Evolutionary conservation across 2,329 filamentous ascomycete genomes (phyloP).

Genomic region (Aureobasidium uvarum): DNA sequence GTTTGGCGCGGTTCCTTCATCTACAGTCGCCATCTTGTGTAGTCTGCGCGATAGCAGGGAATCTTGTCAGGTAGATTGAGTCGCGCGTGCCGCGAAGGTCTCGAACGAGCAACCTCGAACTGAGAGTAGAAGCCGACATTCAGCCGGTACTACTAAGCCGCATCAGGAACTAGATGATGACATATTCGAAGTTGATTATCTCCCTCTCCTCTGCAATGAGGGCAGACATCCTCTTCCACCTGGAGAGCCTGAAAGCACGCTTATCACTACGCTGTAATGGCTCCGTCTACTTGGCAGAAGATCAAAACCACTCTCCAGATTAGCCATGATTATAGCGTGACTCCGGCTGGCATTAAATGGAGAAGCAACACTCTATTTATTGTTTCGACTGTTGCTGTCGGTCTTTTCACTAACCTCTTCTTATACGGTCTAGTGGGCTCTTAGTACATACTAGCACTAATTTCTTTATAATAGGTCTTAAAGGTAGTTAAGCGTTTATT

Average conservation of each 20-base stretch:
- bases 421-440: no score
- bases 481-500: no score
- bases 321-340: constrained; percentile 36
- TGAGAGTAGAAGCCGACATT: neutral
- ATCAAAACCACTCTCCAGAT: constrained; percentile 40
- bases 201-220: neutral
- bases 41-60: neutral
- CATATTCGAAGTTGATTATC: neutral
- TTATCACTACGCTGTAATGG: neutral
- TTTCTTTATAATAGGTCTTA: no score
- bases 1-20: constrained; percentile 33
- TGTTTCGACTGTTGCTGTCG: constrained; percentile 55
- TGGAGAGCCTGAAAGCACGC: neutral
- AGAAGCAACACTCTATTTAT: constrained; percentile 62
- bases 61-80: neutral
- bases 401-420: constrained; percentile 59
- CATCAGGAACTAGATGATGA: neutral
- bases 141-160: neutral
- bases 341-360: constrained; percentile 47
- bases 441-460: no score
- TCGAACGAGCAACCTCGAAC: neutral
- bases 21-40: constrained; percentile 18
- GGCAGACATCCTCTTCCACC: neutral
- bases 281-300: constrained; percentile 24
- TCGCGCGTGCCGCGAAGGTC: neutral